Evolutionary conservation across 2,329 filamentous ascomycete genomes (phyloP), one percentile per base, ranked within the genome.

Genomic region (Purpureocillium takamizusanense): DNA sequence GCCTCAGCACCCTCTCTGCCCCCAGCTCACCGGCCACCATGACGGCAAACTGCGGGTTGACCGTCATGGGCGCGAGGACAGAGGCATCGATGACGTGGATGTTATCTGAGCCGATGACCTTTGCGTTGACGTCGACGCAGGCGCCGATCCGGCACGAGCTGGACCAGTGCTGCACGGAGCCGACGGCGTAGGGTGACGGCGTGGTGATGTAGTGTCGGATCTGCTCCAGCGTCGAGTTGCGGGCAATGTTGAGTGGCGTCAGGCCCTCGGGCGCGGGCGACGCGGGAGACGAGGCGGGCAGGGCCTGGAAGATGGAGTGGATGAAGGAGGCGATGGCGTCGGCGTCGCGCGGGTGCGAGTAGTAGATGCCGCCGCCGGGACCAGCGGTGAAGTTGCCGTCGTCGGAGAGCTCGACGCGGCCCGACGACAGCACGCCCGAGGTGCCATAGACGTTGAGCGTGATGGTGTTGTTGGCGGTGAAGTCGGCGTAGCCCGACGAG

Each of bases 391-490:
- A 67, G 1, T 62, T 62, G 1, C 54, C 51, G 35, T 70, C 65
- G 12, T 46, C 36, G 3, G 55, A 50, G 0, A 74, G 59, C 7
- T 60, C 49, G 4, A 74, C 69, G 4, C 59, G 57, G 2, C 71
- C 70, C 1, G 60, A 52, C 3, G 72, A 75, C 6, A 62, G 60
- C 16, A 75, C 57, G 1, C 72, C 72, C 0, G 70, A 74, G 1
- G 72, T 76, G 8, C 72, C 72, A 54, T 76, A 76, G 4, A 76
- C 53, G 50, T 76, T 76, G 15, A 76, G 58, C 0, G 71, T 75
- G 37, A 76, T 69, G 42, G 69, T 72, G 41, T 67, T 59, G 37
- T 60, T 59, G 27, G 51, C 47, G 2, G 42, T 62, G 46, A 53
- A 69, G 8, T 56, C 65, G 2, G 53, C 50, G 31, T 57, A 63